These are phyloP conservation scores for Penicillium sp. DNA, from an alignment of 2,329 filamentous ascomycete genomes.

Conservation along the genomic window DNA sequence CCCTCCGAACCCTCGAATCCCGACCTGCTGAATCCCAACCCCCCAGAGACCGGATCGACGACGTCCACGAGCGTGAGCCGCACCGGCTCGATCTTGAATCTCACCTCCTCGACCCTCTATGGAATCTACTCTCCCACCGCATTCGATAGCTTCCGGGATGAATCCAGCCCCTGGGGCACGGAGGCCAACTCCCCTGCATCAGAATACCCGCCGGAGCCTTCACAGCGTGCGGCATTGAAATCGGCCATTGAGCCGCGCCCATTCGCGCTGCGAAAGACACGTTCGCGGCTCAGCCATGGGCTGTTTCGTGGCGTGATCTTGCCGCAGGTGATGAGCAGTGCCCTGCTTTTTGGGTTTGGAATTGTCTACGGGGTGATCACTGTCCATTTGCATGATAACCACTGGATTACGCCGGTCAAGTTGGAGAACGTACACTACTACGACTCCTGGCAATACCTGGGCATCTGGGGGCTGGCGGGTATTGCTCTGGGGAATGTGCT, in stretches of 20 bases:
- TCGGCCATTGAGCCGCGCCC: slow-evolving; percentile 28
- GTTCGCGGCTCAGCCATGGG: slow-evolving; percentile 38
- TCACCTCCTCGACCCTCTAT: slow-evolving; percentile 83
- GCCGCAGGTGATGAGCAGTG: slow-evolving; percentile 57
- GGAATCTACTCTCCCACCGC: slow-evolving; percentile 80
- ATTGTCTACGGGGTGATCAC: slow-evolving; percentile 80
- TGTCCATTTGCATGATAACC: slow-evolving; percentile 70
- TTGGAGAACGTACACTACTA: slow-evolving; percentile 55
- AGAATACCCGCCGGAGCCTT: slow-evolving; percentile 36
- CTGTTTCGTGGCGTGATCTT: slow-evolving; percentile 47
- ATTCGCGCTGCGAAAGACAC: slow-evolving; percentile 32
- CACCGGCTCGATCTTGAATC: slow-evolving; percentile 75
- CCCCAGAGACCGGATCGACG: slow-evolving; percentile 30
- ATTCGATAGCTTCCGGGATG: slow-evolving; percentile 55
- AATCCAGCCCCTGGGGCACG: slow-evolving; percentile 73
- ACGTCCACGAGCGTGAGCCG: slow-evolving; percentile 55
- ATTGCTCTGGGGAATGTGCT: slow-evolving; percentile 74
- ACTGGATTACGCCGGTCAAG: slow-evolving; percentile 60
- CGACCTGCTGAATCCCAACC: slow-evolving; percentile 35
- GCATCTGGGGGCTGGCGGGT: slow-evolving; percentile 78
- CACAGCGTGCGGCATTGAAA: slow-evolving; percentile 37
- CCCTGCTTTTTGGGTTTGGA: slow-evolving; percentile 73
- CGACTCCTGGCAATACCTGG: slow-evolving; percentile 63
- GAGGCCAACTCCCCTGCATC: slow-evolving; percentile 66
- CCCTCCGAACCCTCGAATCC: slow-evolving; percentile 38